phyloP scores from a whole-genome alignment of 495 filamentous ascomycete genomes.

The Lindgomyces ingoldianus region DNA sequence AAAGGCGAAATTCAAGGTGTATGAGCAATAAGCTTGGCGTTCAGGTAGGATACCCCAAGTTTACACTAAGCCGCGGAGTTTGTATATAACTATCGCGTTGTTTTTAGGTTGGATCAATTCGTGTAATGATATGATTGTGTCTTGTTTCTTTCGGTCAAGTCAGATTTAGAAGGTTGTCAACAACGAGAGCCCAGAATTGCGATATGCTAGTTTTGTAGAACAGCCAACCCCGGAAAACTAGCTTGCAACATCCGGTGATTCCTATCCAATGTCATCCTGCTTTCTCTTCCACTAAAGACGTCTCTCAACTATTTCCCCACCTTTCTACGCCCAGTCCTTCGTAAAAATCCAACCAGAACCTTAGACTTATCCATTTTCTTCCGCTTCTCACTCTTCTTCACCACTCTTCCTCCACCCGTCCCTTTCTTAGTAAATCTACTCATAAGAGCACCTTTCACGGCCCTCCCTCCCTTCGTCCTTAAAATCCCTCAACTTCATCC shows the following conservation, averaged over 20 bases:
- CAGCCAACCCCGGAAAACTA: too few relatives aligned
- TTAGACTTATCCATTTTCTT: conserved; percentile 12
- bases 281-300: too few relatives aligned
- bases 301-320: too few relatives aligned
- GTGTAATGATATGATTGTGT: neutral
- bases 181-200: too few relatives aligned
- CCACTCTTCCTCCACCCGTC: neutral
- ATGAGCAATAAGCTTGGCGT: conserved; percentile 2
- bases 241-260: too few relatives aligned
- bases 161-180: too few relatives aligned
- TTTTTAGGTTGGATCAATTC: neutral
- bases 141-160: neutral
- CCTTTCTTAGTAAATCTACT: too few relatives aligned
- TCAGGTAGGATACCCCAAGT: neutral
- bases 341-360: neutral
- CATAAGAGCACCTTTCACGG: too few relatives aligned
- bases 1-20: conserved; percentile 19
- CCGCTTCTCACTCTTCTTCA: conserved; percentile 15
- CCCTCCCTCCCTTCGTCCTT: too few relatives aligned
- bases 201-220: neutral
- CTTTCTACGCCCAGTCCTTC: conserved; percentile 19
- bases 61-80: neutral
- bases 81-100: neutral
- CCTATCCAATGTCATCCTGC: too few relatives aligned
- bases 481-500: too few relatives aligned